Conservation (phyloP, 73 alveolate species). For the Paramecium caudatum region DNA sequence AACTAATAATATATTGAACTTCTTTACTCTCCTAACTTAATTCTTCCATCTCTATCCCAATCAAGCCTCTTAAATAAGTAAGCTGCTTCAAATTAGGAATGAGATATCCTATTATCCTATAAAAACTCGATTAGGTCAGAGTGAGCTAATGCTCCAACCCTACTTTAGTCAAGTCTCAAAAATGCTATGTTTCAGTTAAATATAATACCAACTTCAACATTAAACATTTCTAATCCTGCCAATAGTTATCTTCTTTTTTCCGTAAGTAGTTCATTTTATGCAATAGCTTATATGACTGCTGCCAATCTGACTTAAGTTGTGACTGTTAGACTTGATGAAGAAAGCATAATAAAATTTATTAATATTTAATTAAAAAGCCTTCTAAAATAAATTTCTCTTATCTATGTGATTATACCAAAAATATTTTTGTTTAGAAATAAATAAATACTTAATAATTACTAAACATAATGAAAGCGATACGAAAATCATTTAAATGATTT, state of each 20-base stretch:
- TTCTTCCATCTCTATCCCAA: constrained; percentile 68
- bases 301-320: constrained; percentile 5
- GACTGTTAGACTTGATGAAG: constrained; percentile 34
- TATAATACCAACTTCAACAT: constrained; percentile 14
- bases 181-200: constrained; percentile 5
- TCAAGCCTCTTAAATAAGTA: constrained; percentile 55
- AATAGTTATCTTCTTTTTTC: constrained; percentile 24
- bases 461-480: background rate
- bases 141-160: constrained; percentile 11
- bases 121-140: constrained; percentile 38
- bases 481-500: background rate
- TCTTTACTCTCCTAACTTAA: constrained; percentile 9
- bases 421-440: background rate
- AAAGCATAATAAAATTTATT: constrained; percentile 50
- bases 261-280: constrained; percentile 6
- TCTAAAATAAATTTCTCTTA: constrained; percentile 1
- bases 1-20: background rate
- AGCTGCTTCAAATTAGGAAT: constrained; percentile 61
- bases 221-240: background rate
- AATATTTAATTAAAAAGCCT: too few relatives aligned
- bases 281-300: constrained; percentile 28
- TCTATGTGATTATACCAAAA: background rate
- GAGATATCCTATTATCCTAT: constrained; percentile 53
- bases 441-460: background rate
- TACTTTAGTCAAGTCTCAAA: constrained; percentile 23